Conservation (phyloP, 2,329 filamentous ascomycete species). For the Alternaria hordeiaustralica region DNA sequence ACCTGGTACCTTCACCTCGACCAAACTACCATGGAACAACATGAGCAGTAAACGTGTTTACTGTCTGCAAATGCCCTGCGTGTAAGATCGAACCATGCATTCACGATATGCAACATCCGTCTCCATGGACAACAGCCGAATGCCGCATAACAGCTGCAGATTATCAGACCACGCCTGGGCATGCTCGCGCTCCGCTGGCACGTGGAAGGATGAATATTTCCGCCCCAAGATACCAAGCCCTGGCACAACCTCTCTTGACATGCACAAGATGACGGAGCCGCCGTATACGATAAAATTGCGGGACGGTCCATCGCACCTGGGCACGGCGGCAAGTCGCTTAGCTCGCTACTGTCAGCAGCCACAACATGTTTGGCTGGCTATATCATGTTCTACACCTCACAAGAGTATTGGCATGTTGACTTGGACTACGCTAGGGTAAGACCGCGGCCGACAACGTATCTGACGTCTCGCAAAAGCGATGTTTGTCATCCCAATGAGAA, state of each 20-base stretch:
- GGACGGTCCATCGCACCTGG: neutral
- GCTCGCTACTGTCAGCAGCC: neutral
- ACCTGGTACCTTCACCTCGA: neutral
- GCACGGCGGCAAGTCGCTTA: neutral
- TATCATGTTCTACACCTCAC: neutral
- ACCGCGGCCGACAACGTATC: neutral
- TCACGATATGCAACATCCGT: neutral
- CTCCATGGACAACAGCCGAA: neutral
- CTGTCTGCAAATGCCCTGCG: neutral
- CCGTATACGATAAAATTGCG: neutral
- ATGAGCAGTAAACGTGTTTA: fast-evolving
- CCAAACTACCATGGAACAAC: neutral
- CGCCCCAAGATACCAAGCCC: neutral
- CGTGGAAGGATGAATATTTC: neutral
- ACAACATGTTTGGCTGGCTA: neutral
- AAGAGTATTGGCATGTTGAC: neutral
- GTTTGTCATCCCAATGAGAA: neutral
- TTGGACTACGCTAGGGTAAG: neutral
- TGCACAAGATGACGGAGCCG: neutral
- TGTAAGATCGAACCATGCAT: neutral
- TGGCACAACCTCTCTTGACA: neutral
- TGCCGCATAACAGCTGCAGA: neutral
- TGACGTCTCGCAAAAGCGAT: neutral
- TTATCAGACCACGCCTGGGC: neutral
- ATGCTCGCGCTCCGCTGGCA: neutral